Evolutionary conservation across 2,329 filamentous ascomycete species (phyloP).

Genomic region (Fusarium stilboides): DNA sequence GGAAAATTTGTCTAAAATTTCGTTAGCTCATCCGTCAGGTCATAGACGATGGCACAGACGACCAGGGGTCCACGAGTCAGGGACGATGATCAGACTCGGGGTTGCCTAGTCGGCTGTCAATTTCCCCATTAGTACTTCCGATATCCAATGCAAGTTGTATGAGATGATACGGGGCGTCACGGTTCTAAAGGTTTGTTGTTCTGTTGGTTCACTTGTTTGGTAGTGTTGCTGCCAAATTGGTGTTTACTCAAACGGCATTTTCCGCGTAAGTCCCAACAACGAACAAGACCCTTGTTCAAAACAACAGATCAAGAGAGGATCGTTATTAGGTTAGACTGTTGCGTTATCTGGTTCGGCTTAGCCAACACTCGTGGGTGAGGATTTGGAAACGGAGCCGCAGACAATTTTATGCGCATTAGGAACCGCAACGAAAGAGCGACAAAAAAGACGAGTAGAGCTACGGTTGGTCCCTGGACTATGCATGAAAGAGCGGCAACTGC

Average conservation of each 20-base stretch:
- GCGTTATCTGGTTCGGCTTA: background rate
- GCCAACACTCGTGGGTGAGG: too few species aligned
- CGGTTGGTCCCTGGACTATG: too few species aligned
- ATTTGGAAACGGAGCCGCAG: too few species aligned
- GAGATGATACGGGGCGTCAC: background rate
- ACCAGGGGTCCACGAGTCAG: constrained; percentile 23
- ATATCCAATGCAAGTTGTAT: background rate
- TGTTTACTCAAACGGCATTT: background rate
- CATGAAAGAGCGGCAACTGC: too few species aligned
- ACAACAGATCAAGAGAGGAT: background rate
- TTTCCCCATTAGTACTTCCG: background rate
- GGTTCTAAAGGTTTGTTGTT: background rate
- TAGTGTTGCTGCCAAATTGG: background rate
- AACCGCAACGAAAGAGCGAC: background rate
- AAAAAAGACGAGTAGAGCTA: background rate
- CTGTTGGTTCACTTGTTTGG: background rate
- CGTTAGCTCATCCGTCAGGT: background rate
- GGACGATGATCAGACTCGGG: background rate
- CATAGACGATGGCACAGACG: background rate
- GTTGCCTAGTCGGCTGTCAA: background rate
- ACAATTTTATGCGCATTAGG: background rate
- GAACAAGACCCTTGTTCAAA: background rate
- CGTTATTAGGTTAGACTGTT: background rate
- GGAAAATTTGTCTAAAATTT: background rate
- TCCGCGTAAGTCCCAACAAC: background rate